phyloP scores from a whole-genome alignment of 139 green algal species.

The Picochlorum sp. region DNA sequence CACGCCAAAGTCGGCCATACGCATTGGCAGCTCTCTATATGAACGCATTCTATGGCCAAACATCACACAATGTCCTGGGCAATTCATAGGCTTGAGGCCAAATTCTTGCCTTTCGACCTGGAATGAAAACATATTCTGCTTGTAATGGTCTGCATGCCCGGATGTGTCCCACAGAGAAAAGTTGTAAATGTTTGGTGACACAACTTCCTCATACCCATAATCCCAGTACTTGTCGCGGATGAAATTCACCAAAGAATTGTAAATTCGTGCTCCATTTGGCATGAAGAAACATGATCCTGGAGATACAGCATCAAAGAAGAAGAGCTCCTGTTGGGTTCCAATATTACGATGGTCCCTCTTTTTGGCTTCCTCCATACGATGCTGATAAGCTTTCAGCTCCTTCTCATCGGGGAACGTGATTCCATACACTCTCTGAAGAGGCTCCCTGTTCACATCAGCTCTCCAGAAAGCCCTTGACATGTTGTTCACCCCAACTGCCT shows the following conservation, averaged over 20 bases:
- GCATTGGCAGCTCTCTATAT: constrained; percentile 92
- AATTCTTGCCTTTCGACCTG: constrained; percentile 91
- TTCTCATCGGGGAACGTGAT: constrained; percentile 94
- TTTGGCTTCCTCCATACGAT: constrained; percentile 91
- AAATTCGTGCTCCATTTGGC: constrained; percentile 81
- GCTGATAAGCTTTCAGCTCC: constrained; percentile 91
- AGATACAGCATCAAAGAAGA: constrained; percentile 92
- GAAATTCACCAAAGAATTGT: constrained; percentile 81
- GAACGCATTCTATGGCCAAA: constrained; percentile 77
- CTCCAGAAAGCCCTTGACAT: constrained; percentile 80
- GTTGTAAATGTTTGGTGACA: constrained; percentile 98
- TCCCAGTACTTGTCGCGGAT: constrained; percentile 89
- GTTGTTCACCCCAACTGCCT: constrained; percentile 67
- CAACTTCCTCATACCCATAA: constrained; percentile 95
- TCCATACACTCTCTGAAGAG: constrained; percentile 89
- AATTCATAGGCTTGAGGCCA: constrained; percentile 99
- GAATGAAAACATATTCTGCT: constrained; percentile 97
- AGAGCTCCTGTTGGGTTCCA: constrained; percentile 83
- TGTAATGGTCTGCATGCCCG: constrained; percentile 95
- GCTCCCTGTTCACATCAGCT: constrained; percentile 68
- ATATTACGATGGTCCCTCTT: constrained; percentile 94
- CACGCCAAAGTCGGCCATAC: constrained; percentile 95
- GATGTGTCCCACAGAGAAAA: constrained; percentile 93
- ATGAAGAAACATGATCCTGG: constrained; percentile 93
- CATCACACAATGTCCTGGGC: constrained; percentile 96